Conservation (phyloP, 192 early-diverging fungal species). For the Entomortierella beljakovae region DNA sequence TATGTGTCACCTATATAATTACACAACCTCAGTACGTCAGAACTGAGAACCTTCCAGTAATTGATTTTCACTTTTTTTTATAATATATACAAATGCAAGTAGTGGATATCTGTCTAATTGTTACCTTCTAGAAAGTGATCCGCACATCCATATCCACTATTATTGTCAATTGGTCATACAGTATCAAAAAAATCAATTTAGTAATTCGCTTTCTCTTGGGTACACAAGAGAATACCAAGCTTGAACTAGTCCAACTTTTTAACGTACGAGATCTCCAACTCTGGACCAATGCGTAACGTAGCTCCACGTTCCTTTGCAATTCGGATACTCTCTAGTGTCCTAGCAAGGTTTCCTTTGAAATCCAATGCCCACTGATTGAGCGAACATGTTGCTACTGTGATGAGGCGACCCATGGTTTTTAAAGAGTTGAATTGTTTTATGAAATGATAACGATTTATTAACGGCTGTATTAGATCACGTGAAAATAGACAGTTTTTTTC, state of each 20-base stretch:
- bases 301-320: constrained; percentile 87
- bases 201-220: too few relatives aligned
- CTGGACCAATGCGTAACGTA: constrained; percentile 89
- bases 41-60: too few relatives aligned
- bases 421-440: background rate
- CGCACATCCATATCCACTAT: constrained; percentile 95
- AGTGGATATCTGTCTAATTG: too few relatives aligned
- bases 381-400: constrained; percentile 85
- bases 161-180: background rate
- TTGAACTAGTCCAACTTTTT: background rate
- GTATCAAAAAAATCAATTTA: too few relatives aligned
- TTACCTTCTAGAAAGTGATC: constrained; percentile 97
- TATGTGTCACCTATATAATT: constrained; percentile 83
- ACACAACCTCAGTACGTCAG: too few relatives aligned
- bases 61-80: too few relatives aligned
- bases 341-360: constrained; percentile 91
- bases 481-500: background rate
- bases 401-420: constrained; percentile 66
- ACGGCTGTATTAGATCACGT: too few relatives aligned
- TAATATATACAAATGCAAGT: too few relatives aligned
- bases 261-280: constrained; percentile 91
- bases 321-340: constrained; percentile 87
- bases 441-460: too few relatives aligned
- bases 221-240: too few relatives aligned
- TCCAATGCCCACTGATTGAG: constrained; percentile 97